Percentiles rank a stretch among this genome's conserved stretches.
Evolutionary conservation across 192 early-diverging fungal genomes (phyloP).

Genomic region (Spizellomyces punctatus): DNA sequence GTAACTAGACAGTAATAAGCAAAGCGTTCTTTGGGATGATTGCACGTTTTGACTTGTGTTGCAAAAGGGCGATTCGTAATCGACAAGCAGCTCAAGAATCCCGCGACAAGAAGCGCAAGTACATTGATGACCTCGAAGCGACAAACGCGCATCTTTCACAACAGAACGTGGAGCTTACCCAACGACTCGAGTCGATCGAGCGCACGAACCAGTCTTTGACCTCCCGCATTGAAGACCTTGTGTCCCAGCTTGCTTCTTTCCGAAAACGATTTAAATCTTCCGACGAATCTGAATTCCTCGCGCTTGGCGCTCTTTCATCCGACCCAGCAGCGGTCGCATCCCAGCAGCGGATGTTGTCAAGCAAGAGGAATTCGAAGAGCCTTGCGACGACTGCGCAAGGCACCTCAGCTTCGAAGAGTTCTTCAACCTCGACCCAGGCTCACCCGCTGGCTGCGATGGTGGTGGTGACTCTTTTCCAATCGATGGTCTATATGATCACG

Average conservation of each 20-base stretch:
- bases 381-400: neutral
- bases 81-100: conserved; percentile 75
- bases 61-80: conserved; percentile 61
- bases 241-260: conserved; percentile 23
- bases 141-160: conserved; percentile 17
- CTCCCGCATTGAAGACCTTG: conserved; percentile 20
- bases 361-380: conserved; percentile 11
- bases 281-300: neutral
- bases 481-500: conserved; percentile 24
- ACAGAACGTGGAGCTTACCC: conserved; percentile 15
- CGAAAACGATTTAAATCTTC: conserved; percentile 21
- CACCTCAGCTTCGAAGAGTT: conserved; percentile 16
- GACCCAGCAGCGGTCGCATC: conserved; percentile 35
- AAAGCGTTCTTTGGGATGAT: neutral
- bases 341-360: conserved; percentile 32
- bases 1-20: neutral
- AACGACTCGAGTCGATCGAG: conserved; percentile 24
- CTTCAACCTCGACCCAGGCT: conserved; percentile 29
- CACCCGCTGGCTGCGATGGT: conserved; percentile 25
- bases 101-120: conserved; percentile 74
- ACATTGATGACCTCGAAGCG: conserved; percentile 52
- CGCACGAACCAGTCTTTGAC: conserved; percentile 17
- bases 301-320: conserved; percentile 33
- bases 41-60: neutral
- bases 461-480: conserved; percentile 21